Conservation (phyloP, 1,284 basidiomycete genomes). For the Vanrija sp. region DNA sequence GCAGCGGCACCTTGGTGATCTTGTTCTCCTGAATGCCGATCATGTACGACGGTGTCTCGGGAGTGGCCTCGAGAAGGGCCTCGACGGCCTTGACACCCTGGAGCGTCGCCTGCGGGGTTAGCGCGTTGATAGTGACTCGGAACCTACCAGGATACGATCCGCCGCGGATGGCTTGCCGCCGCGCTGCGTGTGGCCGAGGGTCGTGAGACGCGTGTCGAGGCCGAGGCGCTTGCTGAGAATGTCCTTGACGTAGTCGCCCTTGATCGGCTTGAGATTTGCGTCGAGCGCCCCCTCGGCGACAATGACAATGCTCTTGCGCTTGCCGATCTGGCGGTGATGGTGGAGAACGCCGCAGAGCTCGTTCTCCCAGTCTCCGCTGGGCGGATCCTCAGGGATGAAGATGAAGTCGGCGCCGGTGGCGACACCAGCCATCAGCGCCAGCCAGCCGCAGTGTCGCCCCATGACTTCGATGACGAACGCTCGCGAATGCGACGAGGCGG, state of each 20-base stretch:
- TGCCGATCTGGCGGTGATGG: slow-evolving; percentile 86
- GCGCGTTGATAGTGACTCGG: neutral
- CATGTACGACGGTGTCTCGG: slow-evolving; percentile 92
- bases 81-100: slow-evolving; percentile 93
- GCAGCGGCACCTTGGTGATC: slow-evolving; percentile 82
- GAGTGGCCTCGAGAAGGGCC: slow-evolving; percentile 80
- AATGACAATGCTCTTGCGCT: slow-evolving; percentile 97
- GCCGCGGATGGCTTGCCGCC: slow-evolving; percentile 89
- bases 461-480: slow-evolving; percentile 99
- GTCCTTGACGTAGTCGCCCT: slow-evolving; percentile 82
- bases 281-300: slow-evolving; percentile 95
- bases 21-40: slow-evolving; percentile 96
- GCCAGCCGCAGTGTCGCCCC: slow-evolving; percentile 98
- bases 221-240: slow-evolving; percentile 81
- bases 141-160: slow-evolving; percentile 80
- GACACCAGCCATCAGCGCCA: slow-evolving; percentile 87
- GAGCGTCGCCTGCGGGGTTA: slow-evolving; percentile 67
- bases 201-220: slow-evolving; percentile 96
- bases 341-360: slow-evolving; percentile 87
- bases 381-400: slow-evolving; percentile 90
- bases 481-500: slow-evolving; percentile 89
- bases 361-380: slow-evolving; percentile 75
- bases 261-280: slow-evolving; percentile 80
- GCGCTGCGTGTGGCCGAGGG: slow-evolving; percentile 93
- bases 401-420: slow-evolving; percentile 94